phyloP scores from a whole-genome alignment of 2,329 filamentous ascomycete genomes.

The Microdochium paspali region DNA sequence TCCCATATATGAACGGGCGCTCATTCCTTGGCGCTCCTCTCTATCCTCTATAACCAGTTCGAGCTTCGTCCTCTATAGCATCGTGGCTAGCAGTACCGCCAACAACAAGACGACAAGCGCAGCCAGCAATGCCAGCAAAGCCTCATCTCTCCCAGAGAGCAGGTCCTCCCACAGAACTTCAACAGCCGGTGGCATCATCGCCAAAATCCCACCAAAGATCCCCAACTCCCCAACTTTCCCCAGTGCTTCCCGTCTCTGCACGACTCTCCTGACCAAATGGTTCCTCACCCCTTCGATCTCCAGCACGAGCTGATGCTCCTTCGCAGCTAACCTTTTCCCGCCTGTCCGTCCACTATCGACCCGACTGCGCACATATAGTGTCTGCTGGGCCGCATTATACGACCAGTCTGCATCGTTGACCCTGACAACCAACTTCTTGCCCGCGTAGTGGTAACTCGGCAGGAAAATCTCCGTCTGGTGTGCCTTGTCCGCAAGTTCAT shows the following conservation, averaged over 20 bases:
- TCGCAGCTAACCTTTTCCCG: not conserved
- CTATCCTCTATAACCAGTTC: too few relatives aligned
- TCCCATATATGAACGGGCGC: too few relatives aligned
- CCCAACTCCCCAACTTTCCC: not conserved
- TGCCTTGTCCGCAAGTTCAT: conserved; percentile 5
- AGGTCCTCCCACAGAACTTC: conserved; percentile 1
- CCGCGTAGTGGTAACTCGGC: conserved; percentile 26
- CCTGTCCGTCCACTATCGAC: not conserved
- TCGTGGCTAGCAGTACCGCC: not conserved
- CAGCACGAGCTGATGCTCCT: conserved; percentile 12
- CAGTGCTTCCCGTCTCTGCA: conserved; percentile 2
- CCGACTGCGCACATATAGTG: conserved; percentile 15
- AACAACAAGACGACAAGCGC: not conserved
- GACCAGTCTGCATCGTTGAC: conserved; percentile 21
- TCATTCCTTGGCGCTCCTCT: too few relatives aligned
- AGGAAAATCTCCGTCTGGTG: conserved; percentile 28
- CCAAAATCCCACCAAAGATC: not conserved
- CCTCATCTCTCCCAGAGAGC: not conserved
- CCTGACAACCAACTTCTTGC: conserved; percentile 14
- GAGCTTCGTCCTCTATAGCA: too few relatives aligned
- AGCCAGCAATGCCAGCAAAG: not conserved
- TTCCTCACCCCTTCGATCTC: conserved; percentile 12
- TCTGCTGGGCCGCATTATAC: conserved; percentile 17
- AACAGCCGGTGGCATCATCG: not conserved
- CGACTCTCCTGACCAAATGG: conserved; percentile 9